These are phyloP conservation scores for Pseudogymnoascus sp. DNA, from an alignment of 2,329 filamentous ascomycete species.

Conservation along the genomic window DNA sequence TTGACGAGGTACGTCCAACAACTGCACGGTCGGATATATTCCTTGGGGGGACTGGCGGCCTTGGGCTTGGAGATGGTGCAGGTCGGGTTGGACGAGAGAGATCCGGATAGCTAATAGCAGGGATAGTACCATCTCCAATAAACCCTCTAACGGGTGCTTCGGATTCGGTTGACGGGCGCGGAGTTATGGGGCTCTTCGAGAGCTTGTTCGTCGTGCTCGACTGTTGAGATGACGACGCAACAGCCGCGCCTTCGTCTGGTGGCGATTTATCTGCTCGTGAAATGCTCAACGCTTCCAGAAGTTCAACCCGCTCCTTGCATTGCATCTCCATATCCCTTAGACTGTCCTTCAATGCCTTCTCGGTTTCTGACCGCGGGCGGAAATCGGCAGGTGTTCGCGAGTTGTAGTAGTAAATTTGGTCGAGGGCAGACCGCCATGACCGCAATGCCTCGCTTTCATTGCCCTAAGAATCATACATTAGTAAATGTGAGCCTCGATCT, in stretches of 20 bases:
- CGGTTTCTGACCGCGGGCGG: slow-evolving; percentile 68
- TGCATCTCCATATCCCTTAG: slow-evolving; percentile 77
- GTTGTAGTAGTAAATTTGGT: slow-evolving; percentile 81
- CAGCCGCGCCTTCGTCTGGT: slow-evolving; percentile 18
- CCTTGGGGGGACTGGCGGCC: slow-evolving; percentile 39
- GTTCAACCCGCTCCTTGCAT: slow-evolving; percentile 85
- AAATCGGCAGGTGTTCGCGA: slow-evolving; percentile 63
- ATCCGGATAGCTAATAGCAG: slow-evolving; percentile 69
- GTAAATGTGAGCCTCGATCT: neutral
- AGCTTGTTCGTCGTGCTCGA: slow-evolving; percentile 16
- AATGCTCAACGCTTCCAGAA: slow-evolving; percentile 71
- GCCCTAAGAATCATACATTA: slow-evolving; percentile 46
- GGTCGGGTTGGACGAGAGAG: slow-evolving; percentile 65
- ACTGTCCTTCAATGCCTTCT: slow-evolving; percentile 73
- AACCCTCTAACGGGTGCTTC: slow-evolving; percentile 40
- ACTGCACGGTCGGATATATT: slow-evolving; percentile 43
- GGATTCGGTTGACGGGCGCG: slow-evolving; percentile 21
- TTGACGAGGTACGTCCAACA: slow-evolving; percentile 24
- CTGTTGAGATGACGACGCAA: slow-evolving; percentile 6
- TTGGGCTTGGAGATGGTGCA: slow-evolving; percentile 40
- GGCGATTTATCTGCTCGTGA: slow-evolving; percentile 42
- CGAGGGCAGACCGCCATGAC: slow-evolving; percentile 82
- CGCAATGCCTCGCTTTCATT: slow-evolving; percentile 85
- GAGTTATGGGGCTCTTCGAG: slow-evolving; percentile 21
- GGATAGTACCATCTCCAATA: slow-evolving; percentile 75